These are phyloP conservation scores for Globisporangium mamillatum DNA, from an alignment of 352 stramenopile species.

Conservation along the genomic window DNA sequence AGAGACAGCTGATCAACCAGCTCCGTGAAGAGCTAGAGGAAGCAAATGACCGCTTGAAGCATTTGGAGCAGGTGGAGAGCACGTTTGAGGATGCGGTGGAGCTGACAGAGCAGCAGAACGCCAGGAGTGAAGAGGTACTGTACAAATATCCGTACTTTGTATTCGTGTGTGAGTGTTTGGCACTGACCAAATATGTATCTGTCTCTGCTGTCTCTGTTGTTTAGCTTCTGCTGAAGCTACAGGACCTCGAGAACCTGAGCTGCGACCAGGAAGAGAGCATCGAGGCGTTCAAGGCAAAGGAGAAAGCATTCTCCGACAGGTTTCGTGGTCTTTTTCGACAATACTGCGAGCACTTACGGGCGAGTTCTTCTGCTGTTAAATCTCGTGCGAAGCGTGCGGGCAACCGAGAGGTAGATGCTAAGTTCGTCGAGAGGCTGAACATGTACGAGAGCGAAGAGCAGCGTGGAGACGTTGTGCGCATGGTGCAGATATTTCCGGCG, in stretches of 20 bases:
- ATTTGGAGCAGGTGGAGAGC: conserved; percentile 19
- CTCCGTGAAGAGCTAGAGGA: conserved; percentile 4
- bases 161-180: background rate
- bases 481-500: conserved; percentile 50
- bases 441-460: conserved; percentile 17
- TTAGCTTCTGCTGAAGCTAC: conserved; percentile 22
- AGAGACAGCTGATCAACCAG: background rate
- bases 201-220: background rate
- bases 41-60: background rate
- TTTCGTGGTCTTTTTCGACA: conserved; percentile 25
- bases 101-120: conserved; percentile 37
- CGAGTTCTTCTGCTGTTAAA: background rate
- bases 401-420: background rate
- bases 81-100: conserved; percentile 25
- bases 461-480: conserved; percentile 33
- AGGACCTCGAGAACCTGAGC: conserved; percentile 16
- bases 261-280: conserved; percentile 27
- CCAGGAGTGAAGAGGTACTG: conserved; percentile 31
- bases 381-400: background rate
- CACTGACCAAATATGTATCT: background rate
- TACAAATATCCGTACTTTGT: background rate
- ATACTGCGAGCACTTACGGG: conserved; percentile 19
- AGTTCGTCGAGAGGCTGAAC: background rate
- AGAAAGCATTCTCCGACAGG: conserved; percentile 19
- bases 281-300: conserved; percentile 13